These are phyloP conservation scores for Rubus idaeus DNA, from an alignment of 306 rosid genomes.

Conservation along the genomic window DNA sequence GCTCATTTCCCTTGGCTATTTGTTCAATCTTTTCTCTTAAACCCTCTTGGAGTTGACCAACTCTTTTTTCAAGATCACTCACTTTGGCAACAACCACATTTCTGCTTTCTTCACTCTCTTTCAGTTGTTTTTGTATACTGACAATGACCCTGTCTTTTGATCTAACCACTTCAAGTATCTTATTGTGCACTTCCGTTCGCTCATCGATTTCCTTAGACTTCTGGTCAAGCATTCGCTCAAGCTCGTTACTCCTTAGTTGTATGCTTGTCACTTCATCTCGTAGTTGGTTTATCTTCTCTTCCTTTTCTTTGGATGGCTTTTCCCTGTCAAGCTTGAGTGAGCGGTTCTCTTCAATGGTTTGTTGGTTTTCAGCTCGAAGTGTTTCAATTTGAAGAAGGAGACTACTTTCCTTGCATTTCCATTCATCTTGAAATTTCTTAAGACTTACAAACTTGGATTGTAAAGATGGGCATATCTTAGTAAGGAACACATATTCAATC, in stretches of 20 bases:
- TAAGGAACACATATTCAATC: constrained; percentile 78
- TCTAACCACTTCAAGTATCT: constrained; percentile 38
- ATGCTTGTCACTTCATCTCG: constrained; percentile 22
- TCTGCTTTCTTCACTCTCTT: constrained; percentile 42
- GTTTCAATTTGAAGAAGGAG: constrained; percentile 35
- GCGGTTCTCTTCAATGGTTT: constrained; percentile 40
- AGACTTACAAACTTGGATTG: constrained; percentile 46
- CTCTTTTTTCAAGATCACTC: constrained; percentile 33
- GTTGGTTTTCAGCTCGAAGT: constrained; percentile 39
- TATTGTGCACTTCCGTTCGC: constrained; percentile 45
- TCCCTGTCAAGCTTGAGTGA: constrained; percentile 42
- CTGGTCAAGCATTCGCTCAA: constrained; percentile 34
- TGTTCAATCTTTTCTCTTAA: constrained; percentile 38
- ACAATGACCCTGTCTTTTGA: constrained; percentile 38
- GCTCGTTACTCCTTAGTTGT: constrained; percentile 39
- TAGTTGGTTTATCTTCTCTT: constrained; percentile 27
- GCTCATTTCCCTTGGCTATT: constrained; percentile 22
- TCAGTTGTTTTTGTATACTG: constrained; percentile 36
- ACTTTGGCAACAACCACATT: constrained; percentile 31
- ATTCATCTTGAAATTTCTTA: constrained; percentile 31
- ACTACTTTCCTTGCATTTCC: constrained; percentile 44
- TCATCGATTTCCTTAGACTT: constrained; percentile 47
- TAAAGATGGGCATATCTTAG: constrained; percentile 59
- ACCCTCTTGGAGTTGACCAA: constrained; percentile 33
- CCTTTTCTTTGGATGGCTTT: constrained; percentile 24